A percentile compares a stretch with the other conserved stretches of the same genome.
These are phyloP conservation scores for Globisporangium alternatum DNA, from an alignment of 352 stramenopile genomes.

Conservation along the genomic window DNA sequence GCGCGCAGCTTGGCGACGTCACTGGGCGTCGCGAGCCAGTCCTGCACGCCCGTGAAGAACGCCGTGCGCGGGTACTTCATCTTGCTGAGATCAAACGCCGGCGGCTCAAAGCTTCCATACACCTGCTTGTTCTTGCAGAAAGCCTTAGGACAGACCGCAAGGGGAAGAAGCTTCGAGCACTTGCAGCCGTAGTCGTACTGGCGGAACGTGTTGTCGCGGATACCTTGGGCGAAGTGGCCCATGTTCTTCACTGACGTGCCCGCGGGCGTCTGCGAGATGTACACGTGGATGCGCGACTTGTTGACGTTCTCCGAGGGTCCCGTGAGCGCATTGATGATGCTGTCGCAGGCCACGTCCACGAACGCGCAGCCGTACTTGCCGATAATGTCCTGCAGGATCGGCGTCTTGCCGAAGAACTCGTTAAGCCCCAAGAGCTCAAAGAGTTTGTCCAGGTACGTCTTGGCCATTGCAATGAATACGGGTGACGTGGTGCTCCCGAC, in stretches of 20 bases:
- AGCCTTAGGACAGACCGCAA: conserved; percentile 33
- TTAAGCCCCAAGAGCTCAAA: conserved; percentile 30
- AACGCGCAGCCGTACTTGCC: conserved; percentile 39
- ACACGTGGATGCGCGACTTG: conserved; percentile 45
- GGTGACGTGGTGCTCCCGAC: conserved; percentile 27
- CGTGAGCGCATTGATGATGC: conserved; percentile 37
- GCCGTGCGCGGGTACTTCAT: conserved; percentile 50
- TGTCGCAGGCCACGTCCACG: conserved; percentile 36
- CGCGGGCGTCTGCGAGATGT: conserved; percentile 48
- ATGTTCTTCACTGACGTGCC: conserved; percentile 59
- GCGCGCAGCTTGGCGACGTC: conserved; percentile 47
- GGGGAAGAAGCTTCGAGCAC: conserved; percentile 30
- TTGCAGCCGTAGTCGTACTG: conserved; percentile 56
- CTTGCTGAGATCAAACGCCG: conserved; percentile 32
- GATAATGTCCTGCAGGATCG: conserved; percentile 34
- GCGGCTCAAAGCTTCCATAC: conserved; percentile 43
- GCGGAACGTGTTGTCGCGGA: conserved; percentile 47
- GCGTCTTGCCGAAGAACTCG: conserved; percentile 8
- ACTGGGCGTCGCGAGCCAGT: conserved; percentile 44
- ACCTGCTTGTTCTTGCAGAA: conserved; percentile 52
- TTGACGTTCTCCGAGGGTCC: conserved; percentile 49
- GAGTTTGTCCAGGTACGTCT: conserved; percentile 40
- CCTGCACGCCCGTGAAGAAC: conserved; percentile 46
- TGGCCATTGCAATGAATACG: conserved; percentile 32
- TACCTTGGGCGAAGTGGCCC: conserved; percentile 48